phyloP scores from a whole-genome alignment of 768 basidiomycete species.

The Trametes cubensis region DNA sequence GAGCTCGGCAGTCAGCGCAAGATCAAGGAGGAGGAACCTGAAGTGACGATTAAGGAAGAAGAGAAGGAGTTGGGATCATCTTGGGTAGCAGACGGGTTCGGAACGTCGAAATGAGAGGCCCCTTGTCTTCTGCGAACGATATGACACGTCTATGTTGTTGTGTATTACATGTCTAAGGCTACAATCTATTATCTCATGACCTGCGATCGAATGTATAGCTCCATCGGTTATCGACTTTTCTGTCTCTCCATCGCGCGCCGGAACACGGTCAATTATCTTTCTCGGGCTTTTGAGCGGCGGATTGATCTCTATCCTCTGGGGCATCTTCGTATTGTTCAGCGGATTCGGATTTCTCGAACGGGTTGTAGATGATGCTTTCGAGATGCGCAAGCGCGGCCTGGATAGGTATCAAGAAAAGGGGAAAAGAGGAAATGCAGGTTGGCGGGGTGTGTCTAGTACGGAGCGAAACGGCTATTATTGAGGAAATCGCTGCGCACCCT shows the following conservation, averaged over 20 bases:
- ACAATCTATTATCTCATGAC: conserved; percentile 1
- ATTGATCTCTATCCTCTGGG: conserved; percentile 4
- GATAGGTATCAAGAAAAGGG: conserved; percentile 26
- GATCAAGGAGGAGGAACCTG: conserved; percentile 2
- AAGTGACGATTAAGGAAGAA: conserved; percentile 7
- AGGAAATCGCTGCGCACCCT: conserved; percentile 91
- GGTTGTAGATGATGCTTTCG: conserved; percentile 78
- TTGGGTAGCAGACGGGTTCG: conserved; percentile 25
- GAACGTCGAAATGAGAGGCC: conserved; percentile 11
- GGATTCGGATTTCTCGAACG: conserved; percentile 32
- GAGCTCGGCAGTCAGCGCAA: conserved; percentile 1
- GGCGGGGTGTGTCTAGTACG: conserved; percentile 68
- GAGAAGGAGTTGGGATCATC: conserved; percentile 15
- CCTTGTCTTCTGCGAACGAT: not conserved
- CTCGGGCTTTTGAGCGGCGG: not conserved
- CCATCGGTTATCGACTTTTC: not conserved
- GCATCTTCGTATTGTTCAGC: conserved; percentile 23
- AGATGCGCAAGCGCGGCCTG: conserved; percentile 84
- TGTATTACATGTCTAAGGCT: conserved; percentile 13
- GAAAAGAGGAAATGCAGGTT: conserved; percentile 25
- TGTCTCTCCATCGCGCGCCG: not conserved
- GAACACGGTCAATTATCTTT: not conserved
- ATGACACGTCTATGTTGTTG: not conserved
- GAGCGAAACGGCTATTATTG: conserved; percentile 75
- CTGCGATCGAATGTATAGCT: not conserved